Evolutionary conservation across 441 rosid genomes (phyloP), one percentile per base, ranked within the genome.

Genomic region (Populus hybrid): DNA sequence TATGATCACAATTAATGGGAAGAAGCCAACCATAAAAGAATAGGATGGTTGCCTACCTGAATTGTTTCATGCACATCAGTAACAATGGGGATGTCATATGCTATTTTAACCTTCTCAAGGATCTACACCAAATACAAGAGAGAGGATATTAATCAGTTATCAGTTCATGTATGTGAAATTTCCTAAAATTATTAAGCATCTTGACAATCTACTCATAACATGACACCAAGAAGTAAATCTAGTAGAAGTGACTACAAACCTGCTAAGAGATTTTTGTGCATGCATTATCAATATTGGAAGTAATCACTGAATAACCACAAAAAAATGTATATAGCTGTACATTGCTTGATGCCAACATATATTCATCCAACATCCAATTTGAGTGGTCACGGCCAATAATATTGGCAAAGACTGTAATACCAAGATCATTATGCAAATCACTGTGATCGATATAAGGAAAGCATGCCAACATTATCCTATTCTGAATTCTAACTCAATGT

Each of bases 31-130:
- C 23, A 23, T 3, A 67, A 73, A 75, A 79, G 21, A 16, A 69
- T 24, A n/a, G 59, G 76, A 77, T 8, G 73, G 36, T 9, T 34
- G 57, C 14, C 30, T 83, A 93, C 98, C 97, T 94, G 97, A 82
- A 65, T 79, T 21, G 89, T 59, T 86, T 95, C 98, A 64, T 95
- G 98, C 65, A 95, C 97, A 83, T 94, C 98, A 74, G 97, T 94
- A 66, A 94, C 78, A 26, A 91, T 93, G 69, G 97, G 95, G 70
- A 94, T 69, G 85, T 89, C 94, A 84, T 90, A 90, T 71, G 93
- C 91, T 76, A 83, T 50, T 84, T 94, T 94, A 75, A 94, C 97
- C 86, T 94, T 93, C 89, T 91, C 98, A 80, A 93, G 92, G 79
- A 94, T 91, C 98, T 93, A 86, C 78, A 83, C 73, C 38, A 35